Conservation (phyloP, 306 rosid species). For the Bauhinia variegata region DNA sequence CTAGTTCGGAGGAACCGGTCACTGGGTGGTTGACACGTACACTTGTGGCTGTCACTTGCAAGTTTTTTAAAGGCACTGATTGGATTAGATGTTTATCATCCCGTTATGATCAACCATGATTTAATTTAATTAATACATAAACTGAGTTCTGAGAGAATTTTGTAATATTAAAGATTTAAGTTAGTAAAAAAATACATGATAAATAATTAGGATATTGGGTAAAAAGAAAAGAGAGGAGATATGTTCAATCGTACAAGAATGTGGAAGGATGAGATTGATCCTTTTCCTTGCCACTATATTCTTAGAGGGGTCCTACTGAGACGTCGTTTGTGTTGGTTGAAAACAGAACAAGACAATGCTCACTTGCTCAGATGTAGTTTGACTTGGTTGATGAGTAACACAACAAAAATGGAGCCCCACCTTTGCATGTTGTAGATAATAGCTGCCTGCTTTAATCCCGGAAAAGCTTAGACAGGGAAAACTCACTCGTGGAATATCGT, state of each 20-base stretch:
- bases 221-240: too few relatives aligned
- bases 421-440: too few relatives aligned
- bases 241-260: too few relatives aligned
- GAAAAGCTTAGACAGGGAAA: background rate
- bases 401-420: too few relatives aligned
- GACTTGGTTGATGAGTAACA: constrained; percentile 21
- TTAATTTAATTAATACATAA: too few relatives aligned
- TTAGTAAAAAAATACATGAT: too few relatives aligned
- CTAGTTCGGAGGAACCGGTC: constrained; percentile 38
- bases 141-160: too few relatives aligned
- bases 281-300: constrained; percentile 36
- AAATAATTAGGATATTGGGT: too few relatives aligned
- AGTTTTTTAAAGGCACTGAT: constrained; percentile 27
- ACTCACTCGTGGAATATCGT: background rate
- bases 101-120: background rate
- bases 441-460: too few relatives aligned
- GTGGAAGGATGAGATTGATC: background rate
- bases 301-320: constrained; percentile 41
- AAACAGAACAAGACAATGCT: constrained; percentile 25
- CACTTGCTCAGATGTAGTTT: constrained; percentile 34
- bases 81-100: constrained; percentile 26
- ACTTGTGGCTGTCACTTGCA: constrained; percentile 27
- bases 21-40: constrained; percentile 45
- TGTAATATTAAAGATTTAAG: too few relatives aligned
- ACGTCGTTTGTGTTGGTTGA: constrained; percentile 23